Conservation (phyloP, 2,329 filamentous ascomycete species). For the Verticillium klebahnii region DNA sequence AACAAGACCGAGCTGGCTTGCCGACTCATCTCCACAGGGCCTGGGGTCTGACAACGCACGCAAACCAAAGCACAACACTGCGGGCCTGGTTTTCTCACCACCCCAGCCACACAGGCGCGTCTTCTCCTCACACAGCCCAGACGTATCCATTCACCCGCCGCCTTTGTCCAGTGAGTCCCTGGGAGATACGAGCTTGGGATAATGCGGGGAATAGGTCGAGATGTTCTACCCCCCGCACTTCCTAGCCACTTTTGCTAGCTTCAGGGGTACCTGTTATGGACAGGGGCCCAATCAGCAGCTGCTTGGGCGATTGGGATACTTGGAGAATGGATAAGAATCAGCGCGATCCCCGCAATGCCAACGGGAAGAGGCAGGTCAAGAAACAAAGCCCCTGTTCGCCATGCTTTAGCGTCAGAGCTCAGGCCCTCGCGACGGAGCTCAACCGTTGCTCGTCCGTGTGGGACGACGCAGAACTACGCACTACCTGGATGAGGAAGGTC, state of each 20-base stretch:
- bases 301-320: neutral
- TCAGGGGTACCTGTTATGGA: neutral
- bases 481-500: constrained; percentile 1
- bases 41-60: too few relatives aligned
- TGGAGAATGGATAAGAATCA: neutral
- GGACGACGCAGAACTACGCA: neutral
- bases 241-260: neutral
- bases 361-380: constrained; percentile 3
- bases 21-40: too few relatives aligned
- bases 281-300: neutral
- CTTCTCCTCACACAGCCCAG: neutral
- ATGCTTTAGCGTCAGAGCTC: neutral
- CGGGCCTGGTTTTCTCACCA: too few relatives aligned
- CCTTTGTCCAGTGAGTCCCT: too few relatives aligned
- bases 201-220: neutral
- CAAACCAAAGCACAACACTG: too few relatives aligned
- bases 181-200: neutral
- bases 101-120: neutral
- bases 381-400: neutral
- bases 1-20: too few relatives aligned
- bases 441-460: neutral
- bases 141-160: neutral
- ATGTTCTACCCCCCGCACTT: neutral
- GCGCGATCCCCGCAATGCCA: neutral
- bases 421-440: neutral